A percentile compares a stretch with the other conserved stretches of the same genome.
Evolutionary conservation across 2,329 filamentous ascomycete genomes (phyloP).

Genomic region (Phyllosticta citriasiana): DNA sequence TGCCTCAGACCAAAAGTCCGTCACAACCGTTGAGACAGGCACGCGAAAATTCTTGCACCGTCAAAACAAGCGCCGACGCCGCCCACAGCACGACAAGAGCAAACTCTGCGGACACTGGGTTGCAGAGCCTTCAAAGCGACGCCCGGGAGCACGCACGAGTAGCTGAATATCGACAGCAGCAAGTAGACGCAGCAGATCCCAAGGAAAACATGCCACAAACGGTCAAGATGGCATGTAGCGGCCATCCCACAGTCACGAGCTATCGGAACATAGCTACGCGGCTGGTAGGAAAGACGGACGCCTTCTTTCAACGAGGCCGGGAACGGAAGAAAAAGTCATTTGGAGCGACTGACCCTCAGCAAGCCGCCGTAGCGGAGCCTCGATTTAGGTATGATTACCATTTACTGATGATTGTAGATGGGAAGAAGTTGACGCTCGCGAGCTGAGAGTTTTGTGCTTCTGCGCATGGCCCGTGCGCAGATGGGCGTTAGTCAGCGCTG

Average conservation of each 20-base stretch:
- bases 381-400: conserved; percentile 24
- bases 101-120: background rate
- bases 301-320: conserved; percentile 32
- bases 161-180: background rate
- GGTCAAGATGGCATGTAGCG: conserved; percentile 23
- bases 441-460: background rate
- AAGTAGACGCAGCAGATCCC: background rate
- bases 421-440: conserved; percentile 12
- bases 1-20: too few species aligned
- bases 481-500: too few species aligned
- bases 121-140: background rate
- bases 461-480: too few species aligned
- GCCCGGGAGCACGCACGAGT: background rate
- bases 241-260: conserved; percentile 34
- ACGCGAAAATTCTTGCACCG: background rate
- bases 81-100: background rate
- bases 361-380: conserved; percentile 32
- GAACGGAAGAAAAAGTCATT: conserved; percentile 34
- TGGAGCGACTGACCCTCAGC: conserved; percentile 31
- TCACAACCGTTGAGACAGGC: background rate
- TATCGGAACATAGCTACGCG: conserved; percentile 28
- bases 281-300: conserved; percentile 30
- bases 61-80: background rate
- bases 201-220: background rate
- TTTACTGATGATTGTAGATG: conserved; percentile 27